Evolutionary conservation across 116 monocot genomes (phyloP), one percentile per base, ranked within the genome.

Genomic region (Papilionanthe hybrid): DNA sequence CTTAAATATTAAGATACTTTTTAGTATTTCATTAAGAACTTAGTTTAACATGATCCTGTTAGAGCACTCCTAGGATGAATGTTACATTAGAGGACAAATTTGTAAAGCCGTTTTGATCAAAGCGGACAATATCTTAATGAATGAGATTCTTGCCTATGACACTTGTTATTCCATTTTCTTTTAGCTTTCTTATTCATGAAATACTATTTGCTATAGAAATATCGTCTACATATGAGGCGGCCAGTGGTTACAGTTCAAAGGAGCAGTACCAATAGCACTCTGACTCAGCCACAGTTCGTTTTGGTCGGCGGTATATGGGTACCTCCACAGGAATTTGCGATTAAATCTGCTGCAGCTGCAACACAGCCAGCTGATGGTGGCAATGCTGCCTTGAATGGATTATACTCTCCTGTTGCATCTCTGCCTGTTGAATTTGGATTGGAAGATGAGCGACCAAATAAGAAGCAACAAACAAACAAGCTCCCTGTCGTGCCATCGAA

Each of bases 241-340:
- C 86, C 90, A 13, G 83, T 32, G 72, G 44, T 22, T 72, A 49
- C 83, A 0, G 68, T 87, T 47, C 82, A 32, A 3, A 85, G 82
- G 48, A 66, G 55, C 81, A 69, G 80, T 55, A 66, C 45, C 81
- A 69, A 69, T 82, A 83, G 81, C 75, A 69, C 80, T 5, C 87
- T 79, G 28, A 75, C 9, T 75, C 68, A 82, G 0, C 91, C 89
- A 1, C 94, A 93, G 75, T 85, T 94, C 53, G 85, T 94, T 32
- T 83, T 98, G 69, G 88, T 94, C 5, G 91, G 98, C 1, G 86
- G 98, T 20, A 82, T 97, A 18, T 94, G 94, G 92, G 86, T 88
- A 15, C 94, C 92, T 2, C 87, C 96, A 17, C 76, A 85, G 1
- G 88, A 89, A 15, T 85, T 82, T 23, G 82, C 86, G 0, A 82